Base-by-base conservation (phyloP, 2,329 filamentous ascomycete genomes). In the Cordyceps cicadae region DNA sequence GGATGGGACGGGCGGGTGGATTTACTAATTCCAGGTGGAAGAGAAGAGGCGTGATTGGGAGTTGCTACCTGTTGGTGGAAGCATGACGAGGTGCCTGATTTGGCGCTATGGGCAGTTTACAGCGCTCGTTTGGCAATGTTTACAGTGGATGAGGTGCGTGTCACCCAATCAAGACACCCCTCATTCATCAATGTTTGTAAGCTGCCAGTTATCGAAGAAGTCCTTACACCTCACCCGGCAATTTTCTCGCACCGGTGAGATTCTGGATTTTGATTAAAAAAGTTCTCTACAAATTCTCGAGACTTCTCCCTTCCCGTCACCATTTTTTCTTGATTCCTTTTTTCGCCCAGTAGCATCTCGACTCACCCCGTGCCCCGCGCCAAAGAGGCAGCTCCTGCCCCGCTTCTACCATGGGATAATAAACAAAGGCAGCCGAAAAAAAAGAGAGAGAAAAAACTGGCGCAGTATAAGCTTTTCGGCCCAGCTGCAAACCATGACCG, bases 341-440 rank as follows among this genome's bases (percentile, higher is more conserved):
- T 17, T 14, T 14, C 11, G 12, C 24, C 15, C 24, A 24, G 24
- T 4, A 29, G 14, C 21, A 8, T 21, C 24, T 49, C 14, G 24
- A 17, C 46, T 29, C 24, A 17, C 24, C 48, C 24, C 24, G 39
- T 59, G 55, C 55, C 48, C 46, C 46, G 34, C 55, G 45, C 34
- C 55, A 43, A 59, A 51, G 55, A 59, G 55, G 55, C 55, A 58
- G 55, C 55, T 59, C 55, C 34, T 45, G 55, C 55, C 55, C 55
- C 55, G 48, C 55, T 59, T 45, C 24, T 21, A 43, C 46, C 46
- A 1, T 37, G 34, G 29, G 29, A 37, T 12, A 37, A 37, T 12
- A 37, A 37, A 37, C 2, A 37, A 37, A 37, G 12, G 11, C 34
- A 37, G 34, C 24, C 41, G n/a, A 12, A n/a, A 43, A 43, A n/a